Percentiles rank a stretch among this genome's conserved stretches.
phyloP scores from a whole-genome alignment of 192 early-diverging fungal species.

The Entrophospora sp. region DNA sequence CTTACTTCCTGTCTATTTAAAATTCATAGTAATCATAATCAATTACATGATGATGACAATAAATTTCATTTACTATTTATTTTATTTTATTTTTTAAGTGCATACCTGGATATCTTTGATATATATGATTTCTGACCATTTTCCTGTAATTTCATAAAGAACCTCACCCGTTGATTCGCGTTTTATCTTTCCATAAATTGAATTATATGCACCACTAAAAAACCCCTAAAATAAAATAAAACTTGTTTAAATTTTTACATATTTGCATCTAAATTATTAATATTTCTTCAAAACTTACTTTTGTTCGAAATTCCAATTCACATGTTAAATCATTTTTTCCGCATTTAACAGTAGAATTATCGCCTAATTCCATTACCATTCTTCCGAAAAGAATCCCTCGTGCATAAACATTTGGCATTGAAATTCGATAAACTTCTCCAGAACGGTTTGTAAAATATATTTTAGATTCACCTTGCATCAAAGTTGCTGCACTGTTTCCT shows the following conservation, averaged over 20 bases:
- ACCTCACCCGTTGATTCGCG: conserved; percentile 62
- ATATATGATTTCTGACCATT: conserved; percentile 73
- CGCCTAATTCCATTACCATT: conserved; percentile 89
- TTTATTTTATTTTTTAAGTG: too few species aligned
- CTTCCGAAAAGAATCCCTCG: conserved; percentile 88
- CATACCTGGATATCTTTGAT: conserved; percentile 37
- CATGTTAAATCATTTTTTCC: conserved; percentile 65
- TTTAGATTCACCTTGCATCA: conserved; percentile 69
- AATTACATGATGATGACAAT: not conserved
- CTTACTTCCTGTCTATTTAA: conserved; percentile 36
- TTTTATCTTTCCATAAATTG: conserved; percentile 76
- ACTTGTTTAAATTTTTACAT: too few species aligned
- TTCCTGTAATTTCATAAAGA: conserved; percentile 78
- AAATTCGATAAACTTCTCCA: conserved; percentile 72
- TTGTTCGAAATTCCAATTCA: conserved; percentile 84
- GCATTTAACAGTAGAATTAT: conserved; percentile 66
- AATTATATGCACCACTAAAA: conserved; percentile 69
- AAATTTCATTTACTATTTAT: not conserved
- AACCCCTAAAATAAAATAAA: conserved; percentile 44
- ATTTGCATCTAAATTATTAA: too few species aligned
- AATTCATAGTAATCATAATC: not conserved
- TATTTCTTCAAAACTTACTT: conserved; percentile 42
- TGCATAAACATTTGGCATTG: conserved; percentile 89
- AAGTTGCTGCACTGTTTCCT: conserved; percentile 83
- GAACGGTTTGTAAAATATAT: conserved; percentile 53